Base-by-base conservation (phyloP, 495 filamentous ascomycete genomes). In the Penicillium fimorum region DNA sequence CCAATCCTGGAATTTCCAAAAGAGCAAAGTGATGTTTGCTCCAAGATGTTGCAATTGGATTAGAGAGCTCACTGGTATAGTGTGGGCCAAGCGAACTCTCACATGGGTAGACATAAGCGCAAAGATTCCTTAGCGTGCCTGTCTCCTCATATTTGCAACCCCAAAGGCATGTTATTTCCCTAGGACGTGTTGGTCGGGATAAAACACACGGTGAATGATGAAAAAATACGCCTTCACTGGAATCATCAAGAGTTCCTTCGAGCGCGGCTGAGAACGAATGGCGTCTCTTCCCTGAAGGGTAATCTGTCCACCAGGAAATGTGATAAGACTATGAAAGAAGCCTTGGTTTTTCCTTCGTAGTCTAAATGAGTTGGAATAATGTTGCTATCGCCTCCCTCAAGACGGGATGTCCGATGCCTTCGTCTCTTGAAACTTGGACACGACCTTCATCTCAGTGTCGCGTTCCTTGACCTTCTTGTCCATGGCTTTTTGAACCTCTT, bases 401-500 rank as follows among this genome's bases (percentile, higher is more conserved):
- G 71, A 60, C 38, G 70, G 64, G 30, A 72, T 65, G 32, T 66
- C 70, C 1, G 70, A 66, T 8, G 63, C 58, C 53, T 75, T 75
- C 18, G 69, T 71, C 40, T 76, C 69, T 49, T 75, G 76, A 38
- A 68, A 77, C 41, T 79, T 79, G 54, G 73, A 73, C 0, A 76
- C 55, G 15, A 79, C 70, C 51, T 76, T 78, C 66, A 76, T 65
- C 60, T 79, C 76, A 1, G 68, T 75, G 43, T 79, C 72, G 17
- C 73, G 61, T 53, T 77, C 74, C 49, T 76, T 77, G 29, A 66
- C 62, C 58, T 78, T 79, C 61, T 77, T 77, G 47, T 79, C 75
- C 56, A 79, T 71, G 5, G 67, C 67, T 52, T 64, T 69, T 50
- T 79, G 73, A 0, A 77, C 63, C 17, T 78, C 68, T 33, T 74